Percentiles rank a stretch among this genome's conserved stretches.
Conservation (phyloP, 2,329 filamentous ascomycete genomes). For the Alternaria triticina region DNA sequence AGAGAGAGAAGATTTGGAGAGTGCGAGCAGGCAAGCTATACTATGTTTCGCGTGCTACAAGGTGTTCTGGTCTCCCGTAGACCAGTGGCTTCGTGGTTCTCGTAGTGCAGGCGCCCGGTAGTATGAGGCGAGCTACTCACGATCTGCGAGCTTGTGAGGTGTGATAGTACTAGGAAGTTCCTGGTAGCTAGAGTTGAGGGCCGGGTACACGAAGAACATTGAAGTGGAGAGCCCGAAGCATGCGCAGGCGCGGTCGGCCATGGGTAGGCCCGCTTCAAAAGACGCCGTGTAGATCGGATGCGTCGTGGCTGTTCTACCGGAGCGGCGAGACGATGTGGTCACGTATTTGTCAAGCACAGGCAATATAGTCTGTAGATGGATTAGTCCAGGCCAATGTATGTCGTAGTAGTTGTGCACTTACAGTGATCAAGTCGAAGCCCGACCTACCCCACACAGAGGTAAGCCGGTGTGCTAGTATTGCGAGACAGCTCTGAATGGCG, state of each 20-base stretch:
- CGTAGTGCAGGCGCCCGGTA: not conserved
- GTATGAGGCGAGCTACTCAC: not conserved
- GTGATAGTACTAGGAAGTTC: not conserved
- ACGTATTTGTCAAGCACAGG: not conserved
- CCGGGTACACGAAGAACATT: not conserved
- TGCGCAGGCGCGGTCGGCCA: not conserved
- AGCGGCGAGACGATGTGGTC: not conserved
- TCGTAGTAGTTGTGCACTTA: slow-evolving; percentile 11
- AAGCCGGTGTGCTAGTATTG: slow-evolving; percentile 24
- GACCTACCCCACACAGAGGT: slow-evolving; percentile 14
- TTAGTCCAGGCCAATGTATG: not conserved
- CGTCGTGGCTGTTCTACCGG: not conserved
- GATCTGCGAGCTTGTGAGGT: not conserved
- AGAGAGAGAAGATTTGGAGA: not conserved
- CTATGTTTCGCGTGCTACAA: not conserved
- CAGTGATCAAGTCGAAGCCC: slow-evolving; percentile 15
- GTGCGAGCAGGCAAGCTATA: not conserved
- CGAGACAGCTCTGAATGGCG: not conserved
- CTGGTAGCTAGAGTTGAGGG: too few relatives aligned
- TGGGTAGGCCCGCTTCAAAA: not conserved
- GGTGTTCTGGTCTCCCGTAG: not conserved
- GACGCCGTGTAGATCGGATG: not conserved
- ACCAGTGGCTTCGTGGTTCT: not conserved
- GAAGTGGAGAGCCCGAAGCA: not conserved
- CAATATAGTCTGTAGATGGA: not conserved